These are phyloP conservation scores for Zymoseptoria pseudotritici DNA, from an alignment of 2,329 filamentous ascomycete genomes.

Conservation along the genomic window DNA sequence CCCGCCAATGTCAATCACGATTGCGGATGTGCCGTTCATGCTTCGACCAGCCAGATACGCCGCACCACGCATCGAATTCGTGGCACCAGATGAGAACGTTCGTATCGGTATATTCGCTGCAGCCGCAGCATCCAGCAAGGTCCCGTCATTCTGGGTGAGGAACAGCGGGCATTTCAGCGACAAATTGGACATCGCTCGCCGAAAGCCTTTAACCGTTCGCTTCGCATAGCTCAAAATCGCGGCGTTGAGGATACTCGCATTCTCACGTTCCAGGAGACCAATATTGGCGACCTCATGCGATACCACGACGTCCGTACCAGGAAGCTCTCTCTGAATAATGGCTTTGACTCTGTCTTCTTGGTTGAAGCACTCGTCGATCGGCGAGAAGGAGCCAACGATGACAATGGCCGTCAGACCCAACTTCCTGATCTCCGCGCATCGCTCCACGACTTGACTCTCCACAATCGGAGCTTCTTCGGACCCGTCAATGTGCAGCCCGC, in stretches of 20 bases:
- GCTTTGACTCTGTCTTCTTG: conserved; percentile 47
- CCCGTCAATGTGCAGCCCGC: conserved; percentile 42
- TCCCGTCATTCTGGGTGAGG: conserved; percentile 48
- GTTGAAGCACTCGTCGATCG: conserved; percentile 46
- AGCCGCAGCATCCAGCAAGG: conserved; percentile 39
- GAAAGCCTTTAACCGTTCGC: conserved; percentile 40
- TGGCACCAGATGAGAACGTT: conserved; percentile 46
- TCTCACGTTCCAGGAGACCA: conserved; percentile 45
- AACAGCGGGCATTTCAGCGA: conserved; percentile 42
- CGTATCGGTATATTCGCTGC: conserved; percentile 44
- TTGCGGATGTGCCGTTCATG: conserved; percentile 28
- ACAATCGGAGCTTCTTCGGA: conserved; percentile 35
- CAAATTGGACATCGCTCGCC: conserved; percentile 39
- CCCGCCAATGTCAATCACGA: conserved; percentile 60
- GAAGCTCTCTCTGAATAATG: conserved; percentile 42
- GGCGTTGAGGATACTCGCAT: conserved; percentile 45
- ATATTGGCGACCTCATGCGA: conserved; percentile 46
- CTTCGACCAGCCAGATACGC: conserved; percentile 47
- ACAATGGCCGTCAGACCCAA: conserved; percentile 44
- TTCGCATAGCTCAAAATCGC: conserved; percentile 42
- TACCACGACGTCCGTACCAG: conserved; percentile 44
- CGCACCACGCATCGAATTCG: conserved; percentile 48
- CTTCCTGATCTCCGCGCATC: conserved; percentile 39
- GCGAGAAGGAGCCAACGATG: conserved; percentile 51
- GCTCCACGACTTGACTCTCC: conserved; percentile 39